Percentiles rank a stretch among this genome's conserved stretches.
Evolutionary conservation across 768 basidiomycete genomes (phyloP).

Genomic region (Lactarius evosmus): DNA sequence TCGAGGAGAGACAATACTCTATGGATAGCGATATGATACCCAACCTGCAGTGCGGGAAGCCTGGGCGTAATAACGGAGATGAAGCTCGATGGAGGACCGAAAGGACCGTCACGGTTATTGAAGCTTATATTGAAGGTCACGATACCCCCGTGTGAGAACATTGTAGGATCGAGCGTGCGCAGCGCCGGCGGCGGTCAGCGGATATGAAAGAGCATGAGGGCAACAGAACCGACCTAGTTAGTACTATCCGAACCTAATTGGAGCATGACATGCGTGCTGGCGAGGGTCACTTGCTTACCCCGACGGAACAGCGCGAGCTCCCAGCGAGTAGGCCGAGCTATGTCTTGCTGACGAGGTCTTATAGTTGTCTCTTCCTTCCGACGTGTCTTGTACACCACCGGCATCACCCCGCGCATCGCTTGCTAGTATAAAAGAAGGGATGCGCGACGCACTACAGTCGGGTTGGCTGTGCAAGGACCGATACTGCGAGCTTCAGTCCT

Average conservation of each 20-base stretch:
- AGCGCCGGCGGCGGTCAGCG: neutral
- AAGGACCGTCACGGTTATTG: too few relatives aligned
- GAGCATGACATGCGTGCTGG: too few relatives aligned
- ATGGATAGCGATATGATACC: neutral
- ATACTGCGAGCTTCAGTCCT: slow-evolving; percentile 86
- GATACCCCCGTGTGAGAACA: neutral
- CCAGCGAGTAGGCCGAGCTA: slow-evolving; percentile 86
- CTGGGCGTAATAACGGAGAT: neutral
- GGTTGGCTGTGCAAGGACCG: slow-evolving; percentile 81
- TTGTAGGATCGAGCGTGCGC: neutral
- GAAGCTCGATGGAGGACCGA: neutral
- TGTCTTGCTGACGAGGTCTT: slow-evolving; percentile 78
- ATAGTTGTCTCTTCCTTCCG: slow-evolving; percentile 83
- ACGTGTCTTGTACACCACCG: slow-evolving; percentile 63
- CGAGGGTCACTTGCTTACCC: too few relatives aligned
- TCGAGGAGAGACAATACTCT: neutral
- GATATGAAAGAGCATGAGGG: too few relatives aligned
- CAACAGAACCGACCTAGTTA: too few relatives aligned
- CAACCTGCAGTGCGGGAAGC: too few relatives aligned
- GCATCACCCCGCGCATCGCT: slow-evolving; percentile 14
- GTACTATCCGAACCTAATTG: too few relatives aligned
- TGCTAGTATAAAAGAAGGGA: slow-evolving; percentile 34
- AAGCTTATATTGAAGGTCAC: neutral
- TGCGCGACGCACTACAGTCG: slow-evolving; percentile 69
- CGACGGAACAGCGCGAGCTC: too few relatives aligned